phyloP scores from a whole-genome alignment of 805 yeast genomes.

The Yarrowia osloensis region DNA sequence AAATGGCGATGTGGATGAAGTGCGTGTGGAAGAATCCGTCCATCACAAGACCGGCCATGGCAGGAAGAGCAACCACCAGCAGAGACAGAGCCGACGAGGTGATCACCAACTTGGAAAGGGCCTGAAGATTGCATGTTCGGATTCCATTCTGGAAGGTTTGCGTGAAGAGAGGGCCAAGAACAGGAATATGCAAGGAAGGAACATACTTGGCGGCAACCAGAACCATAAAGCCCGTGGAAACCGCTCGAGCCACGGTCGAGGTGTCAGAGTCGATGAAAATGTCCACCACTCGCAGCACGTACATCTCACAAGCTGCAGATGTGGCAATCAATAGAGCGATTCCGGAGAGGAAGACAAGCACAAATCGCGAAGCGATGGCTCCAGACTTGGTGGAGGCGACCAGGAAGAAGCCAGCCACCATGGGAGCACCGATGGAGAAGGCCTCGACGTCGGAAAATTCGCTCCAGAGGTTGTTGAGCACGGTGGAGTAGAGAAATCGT shows the following conservation, averaged over 20 bases:
- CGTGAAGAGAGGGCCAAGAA: background rate
- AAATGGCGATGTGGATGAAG: slow-evolving; percentile 16
- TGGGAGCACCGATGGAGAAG: slow-evolving; percentile 35
- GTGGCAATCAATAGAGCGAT: background rate
- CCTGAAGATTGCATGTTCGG: background rate
- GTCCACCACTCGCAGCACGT: slow-evolving; percentile 2
- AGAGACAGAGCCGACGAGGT: slow-evolving; percentile 2
- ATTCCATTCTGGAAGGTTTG: background rate
- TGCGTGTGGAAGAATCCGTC: slow-evolving; percentile 6
- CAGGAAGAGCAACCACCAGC: slow-evolving; percentile 17
- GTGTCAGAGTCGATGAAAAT: background rate
- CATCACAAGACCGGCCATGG: background rate
- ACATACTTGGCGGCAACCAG: background rate
- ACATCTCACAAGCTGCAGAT: slow-evolving; percentile 4
- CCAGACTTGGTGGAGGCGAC: slow-evolving; percentile 17
- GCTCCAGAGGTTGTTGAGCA: slow-evolving; percentile 16
- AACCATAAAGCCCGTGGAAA: slow-evolving; percentile 4
- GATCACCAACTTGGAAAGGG: background rate
- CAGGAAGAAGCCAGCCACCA: slow-evolving; percentile 20
- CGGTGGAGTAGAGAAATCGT: slow-evolving; percentile 31
- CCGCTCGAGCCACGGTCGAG: background rate
- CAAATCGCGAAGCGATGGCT: background rate
- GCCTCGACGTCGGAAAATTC: slow-evolving; percentile 36
- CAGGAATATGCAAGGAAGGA: background rate
- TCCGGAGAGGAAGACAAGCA: background rate